phyloP scores from a whole-genome alignment of 768 basidiomycete genomes.

The Auriscalpium microsporum region DNA sequence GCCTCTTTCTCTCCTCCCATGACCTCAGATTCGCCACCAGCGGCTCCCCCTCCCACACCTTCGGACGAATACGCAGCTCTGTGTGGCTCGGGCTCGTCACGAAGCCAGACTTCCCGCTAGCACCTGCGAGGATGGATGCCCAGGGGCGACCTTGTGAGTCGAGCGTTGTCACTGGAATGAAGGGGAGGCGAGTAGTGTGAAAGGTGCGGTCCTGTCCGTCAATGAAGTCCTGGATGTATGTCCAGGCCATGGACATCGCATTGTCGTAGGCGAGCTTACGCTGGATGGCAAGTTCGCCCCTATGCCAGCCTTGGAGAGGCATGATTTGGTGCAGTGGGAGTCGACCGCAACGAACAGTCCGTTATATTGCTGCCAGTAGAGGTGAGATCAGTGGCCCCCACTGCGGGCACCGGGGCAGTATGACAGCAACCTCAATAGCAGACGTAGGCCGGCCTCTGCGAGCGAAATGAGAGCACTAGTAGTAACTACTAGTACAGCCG shows the following conservation, averaged over 20 bases:
- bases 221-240: slow-evolving; percentile 36
- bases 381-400: too few relatives aligned
- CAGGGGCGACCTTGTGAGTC: slow-evolving; percentile 47
- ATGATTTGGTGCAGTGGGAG: too few relatives aligned
- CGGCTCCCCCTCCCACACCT: slow-evolving; percentile 50
- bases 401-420: too few relatives aligned
- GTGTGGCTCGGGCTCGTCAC: slow-evolving; percentile 28
- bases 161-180: slow-evolving; percentile 49
- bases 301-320: slow-evolving; percentile 27
- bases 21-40: slow-evolving; percentile 26
- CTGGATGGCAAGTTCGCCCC: slow-evolving; percentile 45
- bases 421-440: too few relatives aligned
- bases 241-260: slow-evolving; percentile 30
- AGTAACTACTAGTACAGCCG: too few relatives aligned
- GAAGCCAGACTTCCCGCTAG: slow-evolving; percentile 40
- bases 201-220: slow-evolving; percentile 42
- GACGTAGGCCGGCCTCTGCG: too few relatives aligned
- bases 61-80: slow-evolving; percentile 31
- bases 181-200: slow-evolving; percentile 25
- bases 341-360: too few relatives aligned
- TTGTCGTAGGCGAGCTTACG: slow-evolving; percentile 35
- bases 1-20: too few relatives aligned
- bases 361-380: too few relatives aligned
- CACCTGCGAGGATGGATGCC: slow-evolving; percentile 45
- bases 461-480: too few relatives aligned